Conservation (phyloP, 345 rosid genomes). For the Dipteronia sinensis region DNA sequence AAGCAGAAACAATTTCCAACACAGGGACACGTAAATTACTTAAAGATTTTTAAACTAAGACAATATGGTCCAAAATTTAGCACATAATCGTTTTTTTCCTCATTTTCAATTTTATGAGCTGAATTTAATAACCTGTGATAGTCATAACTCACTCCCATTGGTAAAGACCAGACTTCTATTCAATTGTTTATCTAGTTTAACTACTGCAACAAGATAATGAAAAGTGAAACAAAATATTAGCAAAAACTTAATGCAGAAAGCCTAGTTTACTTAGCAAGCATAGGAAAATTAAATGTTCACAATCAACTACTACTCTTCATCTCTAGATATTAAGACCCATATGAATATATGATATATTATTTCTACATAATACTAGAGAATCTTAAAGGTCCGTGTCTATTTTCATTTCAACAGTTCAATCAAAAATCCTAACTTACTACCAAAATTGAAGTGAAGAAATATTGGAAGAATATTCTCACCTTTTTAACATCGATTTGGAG, state of each 20-base stretch:
- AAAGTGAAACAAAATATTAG: neutral
- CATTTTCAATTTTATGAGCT: neutral
- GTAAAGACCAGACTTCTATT: neutral
- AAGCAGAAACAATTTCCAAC: neutral
- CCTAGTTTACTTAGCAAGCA: neutral
- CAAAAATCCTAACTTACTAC: neutral
- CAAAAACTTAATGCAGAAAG: neutral
- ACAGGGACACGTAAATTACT: neutral
- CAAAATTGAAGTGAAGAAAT: slow-evolving; percentile 7
- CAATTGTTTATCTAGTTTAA: neutral
- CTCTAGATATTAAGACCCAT: neutral
- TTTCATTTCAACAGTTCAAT: neutral
- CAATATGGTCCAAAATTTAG: neutral
- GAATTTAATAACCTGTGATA: neutral
- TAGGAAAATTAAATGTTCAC: neutral
- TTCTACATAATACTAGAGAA: neutral
- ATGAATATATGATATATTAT: no score
- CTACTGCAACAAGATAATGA: neutral
- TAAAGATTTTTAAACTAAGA: neutral
- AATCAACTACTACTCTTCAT: neutral
- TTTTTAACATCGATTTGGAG: slow-evolving; percentile 79
- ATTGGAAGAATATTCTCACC: slow-evolving; percentile 35
- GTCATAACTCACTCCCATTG: neutral
- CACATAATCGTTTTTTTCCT: neutral
- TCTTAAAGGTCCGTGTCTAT: neutral